Percentiles rank a stretch among this genome's conserved stretches.
phyloP scores from a whole-genome alignment of 208 protist genomes.

The Crithidia acanthocephali region DNA sequence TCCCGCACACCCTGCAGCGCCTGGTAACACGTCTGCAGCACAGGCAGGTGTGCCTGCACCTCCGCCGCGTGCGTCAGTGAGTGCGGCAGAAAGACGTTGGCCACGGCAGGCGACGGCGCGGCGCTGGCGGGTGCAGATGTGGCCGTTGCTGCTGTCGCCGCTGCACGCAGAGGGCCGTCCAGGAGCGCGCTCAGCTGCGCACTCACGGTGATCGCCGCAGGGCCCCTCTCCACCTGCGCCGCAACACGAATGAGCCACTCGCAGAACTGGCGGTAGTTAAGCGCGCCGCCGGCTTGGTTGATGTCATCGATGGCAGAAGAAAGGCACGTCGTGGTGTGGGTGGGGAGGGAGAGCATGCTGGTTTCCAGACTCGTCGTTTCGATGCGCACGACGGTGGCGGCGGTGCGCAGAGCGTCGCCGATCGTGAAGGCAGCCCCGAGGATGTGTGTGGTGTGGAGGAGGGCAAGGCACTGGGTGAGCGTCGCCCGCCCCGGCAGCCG shows the following conservation, averaged over 20 bases:
- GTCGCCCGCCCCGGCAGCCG: slow-evolving; percentile 66
- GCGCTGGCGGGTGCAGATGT: not conserved
- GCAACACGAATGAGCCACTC: slow-evolving; percentile 80
- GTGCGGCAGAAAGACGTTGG: slow-evolving; percentile 34
- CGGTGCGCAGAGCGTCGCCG: slow-evolving; percentile 52
- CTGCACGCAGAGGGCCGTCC: slow-evolving; percentile 31
- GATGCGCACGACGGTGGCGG: slow-evolving; percentile 42
- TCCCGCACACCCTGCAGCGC: slow-evolving; percentile 37
- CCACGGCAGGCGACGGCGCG: slow-evolving; percentile 12
- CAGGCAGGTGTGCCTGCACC: slow-evolving; percentile 29
- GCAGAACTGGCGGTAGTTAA: slow-evolving; percentile 87
- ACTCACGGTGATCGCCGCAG: slow-evolving; percentile 29
- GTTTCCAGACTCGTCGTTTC: slow-evolving; percentile 23
- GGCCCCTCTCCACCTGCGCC: slow-evolving; percentile 51
- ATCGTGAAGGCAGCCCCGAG: slow-evolving; percentile 59
- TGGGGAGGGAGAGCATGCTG: not conserved
- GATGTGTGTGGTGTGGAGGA: slow-evolving; percentile 64
- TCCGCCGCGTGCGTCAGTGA: slow-evolving; percentile 35
- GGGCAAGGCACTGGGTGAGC: slow-evolving; percentile 67
- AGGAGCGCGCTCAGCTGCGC: slow-evolving; percentile 62
- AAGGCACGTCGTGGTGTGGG: slow-evolving; percentile 2
- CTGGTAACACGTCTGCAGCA: slow-evolving; percentile 33
- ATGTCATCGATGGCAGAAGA: slow-evolving; percentile 28
- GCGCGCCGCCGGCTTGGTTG: slow-evolving; percentile 39
- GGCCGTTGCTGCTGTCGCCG: slow-evolving; percentile 4